Base-by-base conservation (phyloP, 2,329 filamentous ascomycete genomes). In the Dactylellina sp. region DNA sequence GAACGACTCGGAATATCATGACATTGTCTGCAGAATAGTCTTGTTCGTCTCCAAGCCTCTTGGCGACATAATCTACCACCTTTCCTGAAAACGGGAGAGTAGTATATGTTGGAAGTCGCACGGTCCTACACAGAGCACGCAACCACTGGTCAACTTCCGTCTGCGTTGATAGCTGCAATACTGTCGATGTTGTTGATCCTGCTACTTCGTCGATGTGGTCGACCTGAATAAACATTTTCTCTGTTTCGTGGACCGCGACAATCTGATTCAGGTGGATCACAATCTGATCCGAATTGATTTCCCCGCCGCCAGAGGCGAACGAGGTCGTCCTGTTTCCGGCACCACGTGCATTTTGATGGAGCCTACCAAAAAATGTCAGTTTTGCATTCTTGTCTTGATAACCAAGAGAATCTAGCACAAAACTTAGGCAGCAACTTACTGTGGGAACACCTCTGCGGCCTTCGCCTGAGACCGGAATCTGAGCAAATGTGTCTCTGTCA, bases 21-120 rank as follows among this genome's bases (percentile, higher is more conserved):
- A 90, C 91, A 75, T 87, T 86, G 28, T 85, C 82, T 32, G 88
- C 86, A 76, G 90, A 87, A 79, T 91, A 91, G 79, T 91, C 89
- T 64, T 86, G 84, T 75, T 89, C 87, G 66, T 86, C 84, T 78
- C 91, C 89, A 20, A 91, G 82, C 60, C 87, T 84, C 40, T 86
- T 83, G 18, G 86, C 86, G 42, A 88, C 85, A 78, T 89, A 86
- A 76, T 89, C 86, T 11, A 90, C 82, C 16, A 88, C 86, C 76
- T 83, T 83, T n/a, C 82, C 46, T n/a, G 76, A 65, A 20, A 71
- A 75, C 14, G 77, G 75, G 9, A 75, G 52, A 16, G 61, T 85
- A 20, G 83, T 81, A 18, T 85, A 78, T 60, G 87, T 84, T 47
- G 84, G 83, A 76, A 86, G 85, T 71, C 86, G 84, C 1, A 88